Percentiles rank a stretch among this genome's conserved stretches.
These are phyloP conservation scores for Durusdinium trenchii DNA, from an alignment of 73 alveolate genomes.

Conservation along the genomic window DNA sequence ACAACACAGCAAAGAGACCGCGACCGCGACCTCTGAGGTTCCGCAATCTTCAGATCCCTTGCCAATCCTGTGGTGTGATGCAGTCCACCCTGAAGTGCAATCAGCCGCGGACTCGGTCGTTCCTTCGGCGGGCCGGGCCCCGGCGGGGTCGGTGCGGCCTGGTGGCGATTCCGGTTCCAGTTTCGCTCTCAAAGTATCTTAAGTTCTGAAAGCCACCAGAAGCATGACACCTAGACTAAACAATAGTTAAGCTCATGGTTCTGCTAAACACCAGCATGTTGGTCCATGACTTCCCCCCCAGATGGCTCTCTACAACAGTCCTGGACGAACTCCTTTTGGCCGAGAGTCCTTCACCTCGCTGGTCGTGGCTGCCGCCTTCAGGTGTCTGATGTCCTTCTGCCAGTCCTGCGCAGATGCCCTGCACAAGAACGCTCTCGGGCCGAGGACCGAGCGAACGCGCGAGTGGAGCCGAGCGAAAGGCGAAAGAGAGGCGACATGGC, in stretches of 20 bases:
- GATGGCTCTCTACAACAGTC: neutral
- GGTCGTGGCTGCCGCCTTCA: neutral
- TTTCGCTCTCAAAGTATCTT: no score
- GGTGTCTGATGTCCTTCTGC: slow-evolving; percentile 96
- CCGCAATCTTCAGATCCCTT: slow-evolving; percentile 82
- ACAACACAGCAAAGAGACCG: no score
- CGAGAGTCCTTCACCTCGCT: neutral
- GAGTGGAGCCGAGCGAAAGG: neutral
- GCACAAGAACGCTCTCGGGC: slow-evolving; percentile 94
- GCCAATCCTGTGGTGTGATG: slow-evolving; percentile 95
- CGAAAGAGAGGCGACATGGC: neutral
- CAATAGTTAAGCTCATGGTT: neutral
- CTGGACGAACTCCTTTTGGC: neutral
- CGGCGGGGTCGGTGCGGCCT: no score
- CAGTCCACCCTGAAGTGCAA: slow-evolving; percentile 94
- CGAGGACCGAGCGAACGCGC: neutral
- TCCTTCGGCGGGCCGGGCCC: neutral
- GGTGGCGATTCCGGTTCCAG: no score
- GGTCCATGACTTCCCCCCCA: no score
- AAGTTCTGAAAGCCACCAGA: no score
- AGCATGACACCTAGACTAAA: no score
- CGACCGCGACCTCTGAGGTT: slow-evolving; percentile 21
- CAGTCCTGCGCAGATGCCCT: slow-evolving; percentile 89
- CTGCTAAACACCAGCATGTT: neutral
- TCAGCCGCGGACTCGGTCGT: slow-evolving; percentile 49